Evolutionary conservation across 257 asterid species (phyloP), one percentile per base, ranked within the genome.

Genomic region (Solanum sitiens): DNA sequence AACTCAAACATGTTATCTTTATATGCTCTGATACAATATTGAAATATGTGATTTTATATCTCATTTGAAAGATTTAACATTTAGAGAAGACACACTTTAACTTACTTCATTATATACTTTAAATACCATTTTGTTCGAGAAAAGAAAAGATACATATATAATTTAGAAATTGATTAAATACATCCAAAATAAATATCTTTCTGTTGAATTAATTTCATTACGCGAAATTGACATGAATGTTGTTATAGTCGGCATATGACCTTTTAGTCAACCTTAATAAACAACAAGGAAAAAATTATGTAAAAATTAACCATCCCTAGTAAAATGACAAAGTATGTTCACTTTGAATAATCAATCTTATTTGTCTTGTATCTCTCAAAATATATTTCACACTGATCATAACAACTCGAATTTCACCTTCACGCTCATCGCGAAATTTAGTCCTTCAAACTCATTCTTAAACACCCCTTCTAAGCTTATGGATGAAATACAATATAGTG

Each of bases 381-480:
- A 94, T 85, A 11, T 88, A 87, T 16, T 93, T 93, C 20, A 95
- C 98, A 30, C 89, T 89, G 50, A 92, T 86, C 7, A 65, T 53
- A 73, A 53, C 1, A 53, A 53, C 7, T 53, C 2, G 9, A 16
- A 53, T 53, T 53, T 53, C 23, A 87, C 89, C 13, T 32, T 11
- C 68, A 59, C 6, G 20, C 72, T 86, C 45, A 33, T 15, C 45
- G 0, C 18, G 53, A 40, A 90, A 89, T 6, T 45, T 5, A 88
- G 85, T 35, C 94, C 95, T 86, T 87, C 90, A 77, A 93, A 93
- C 85, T 92, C 94, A 27, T 93, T 94, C 90, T 93, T 94, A 80
- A 90, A 94, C 74, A 94, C 40, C 30, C 95, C 95, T 82, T 94
- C 50, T 89, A 93, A 7, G 93, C 94, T 47, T 92, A 92, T 90